These are phyloP conservation scores for Xerocomus cyaneibrunnescens DNA, from an alignment of 1,284 basidiomycete genomes.

Conservation along the genomic window DNA sequence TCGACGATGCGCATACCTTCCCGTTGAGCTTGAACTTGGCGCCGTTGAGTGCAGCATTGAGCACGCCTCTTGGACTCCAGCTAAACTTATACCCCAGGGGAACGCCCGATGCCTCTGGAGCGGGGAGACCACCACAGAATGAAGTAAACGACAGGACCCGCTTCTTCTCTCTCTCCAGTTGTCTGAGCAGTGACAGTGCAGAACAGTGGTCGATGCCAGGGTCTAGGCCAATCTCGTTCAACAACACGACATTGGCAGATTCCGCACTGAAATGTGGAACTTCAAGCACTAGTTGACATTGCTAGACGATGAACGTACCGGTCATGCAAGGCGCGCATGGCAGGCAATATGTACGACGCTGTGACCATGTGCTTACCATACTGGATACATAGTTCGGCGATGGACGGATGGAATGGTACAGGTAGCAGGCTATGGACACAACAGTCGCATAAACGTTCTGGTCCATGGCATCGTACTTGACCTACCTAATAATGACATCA, in stretches of 20 bases:
- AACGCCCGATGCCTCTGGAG: constrained; percentile 66
- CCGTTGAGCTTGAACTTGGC: constrained; percentile 70
- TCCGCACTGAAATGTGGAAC: constrained; percentile 51
- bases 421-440: constrained; percentile 65
- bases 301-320: constrained; percentile 40
- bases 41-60: constrained; percentile 79
- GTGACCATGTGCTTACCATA: constrained; percentile 83
- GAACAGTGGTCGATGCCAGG: constrained; percentile 97
- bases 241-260: constrained; percentile 67
- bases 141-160: constrained; percentile 80
- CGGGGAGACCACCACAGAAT: constrained; percentile 93
- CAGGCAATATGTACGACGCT: constrained; percentile 87
- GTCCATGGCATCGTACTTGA: constrained; percentile 4
- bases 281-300: background rate
- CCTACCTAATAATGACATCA: constrained; percentile 70
- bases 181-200: constrained; percentile 74
- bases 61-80: constrained; percentile 89
- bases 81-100: constrained; percentile 93
- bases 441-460: background rate
- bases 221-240: constrained; percentile 94
- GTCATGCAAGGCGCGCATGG: constrained; percentile 71
- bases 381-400: constrained; percentile 79
- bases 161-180: constrained; percentile 58
- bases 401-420: constrained; percentile 69
- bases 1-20: constrained; percentile 41